A percentile compares a stretch with the other conserved stretches of the same genome.
These are phyloP conservation scores for Gossypioides kirkii DNA, from an alignment of 345 rosid genomes.

Conservation along the genomic window DNA sequence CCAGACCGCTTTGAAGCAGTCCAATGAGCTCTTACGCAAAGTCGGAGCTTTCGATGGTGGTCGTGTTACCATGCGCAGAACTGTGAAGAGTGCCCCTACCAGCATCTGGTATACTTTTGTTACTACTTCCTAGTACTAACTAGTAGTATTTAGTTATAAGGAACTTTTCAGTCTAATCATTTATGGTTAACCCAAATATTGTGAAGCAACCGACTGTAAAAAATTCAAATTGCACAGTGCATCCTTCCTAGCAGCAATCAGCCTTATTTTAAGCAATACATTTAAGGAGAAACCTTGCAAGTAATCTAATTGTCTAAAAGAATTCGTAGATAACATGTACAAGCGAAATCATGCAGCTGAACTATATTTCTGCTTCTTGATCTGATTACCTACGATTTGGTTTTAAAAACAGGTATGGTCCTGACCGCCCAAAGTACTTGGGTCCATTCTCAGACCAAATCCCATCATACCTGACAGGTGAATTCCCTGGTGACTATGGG, in stretches of 20 bases:
- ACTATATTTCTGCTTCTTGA: background rate
- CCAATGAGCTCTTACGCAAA: background rate
- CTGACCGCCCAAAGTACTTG: constrained; percentile 92
- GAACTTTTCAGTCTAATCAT: too few relatives aligned
- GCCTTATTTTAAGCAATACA: background rate
- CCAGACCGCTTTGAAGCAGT: background rate
- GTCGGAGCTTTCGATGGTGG: background rate
- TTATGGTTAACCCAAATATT: too few relatives aligned
- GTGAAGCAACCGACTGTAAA: too few relatives aligned
- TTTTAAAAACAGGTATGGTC: constrained; percentile 64
- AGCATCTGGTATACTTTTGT: background rate
- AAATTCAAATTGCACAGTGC: too few relatives aligned
- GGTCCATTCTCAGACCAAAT: constrained; percentile 97
- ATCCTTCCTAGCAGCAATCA: background rate
- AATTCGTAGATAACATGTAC: too few relatives aligned
- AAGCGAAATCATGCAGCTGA: background rate
- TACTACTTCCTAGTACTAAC: background rate
- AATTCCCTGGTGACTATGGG: constrained; percentile 87
- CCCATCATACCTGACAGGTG: constrained; percentile 84
- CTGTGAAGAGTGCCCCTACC: background rate
- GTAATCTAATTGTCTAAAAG: too few relatives aligned
- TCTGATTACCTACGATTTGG: constrained; percentile 13
- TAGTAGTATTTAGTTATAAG: background rate
- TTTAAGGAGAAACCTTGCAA: too few relatives aligned
- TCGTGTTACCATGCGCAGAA: background rate